Base-by-base conservation (phyloP, 345 rosid genomes). In the Acer saccharum region DNA sequence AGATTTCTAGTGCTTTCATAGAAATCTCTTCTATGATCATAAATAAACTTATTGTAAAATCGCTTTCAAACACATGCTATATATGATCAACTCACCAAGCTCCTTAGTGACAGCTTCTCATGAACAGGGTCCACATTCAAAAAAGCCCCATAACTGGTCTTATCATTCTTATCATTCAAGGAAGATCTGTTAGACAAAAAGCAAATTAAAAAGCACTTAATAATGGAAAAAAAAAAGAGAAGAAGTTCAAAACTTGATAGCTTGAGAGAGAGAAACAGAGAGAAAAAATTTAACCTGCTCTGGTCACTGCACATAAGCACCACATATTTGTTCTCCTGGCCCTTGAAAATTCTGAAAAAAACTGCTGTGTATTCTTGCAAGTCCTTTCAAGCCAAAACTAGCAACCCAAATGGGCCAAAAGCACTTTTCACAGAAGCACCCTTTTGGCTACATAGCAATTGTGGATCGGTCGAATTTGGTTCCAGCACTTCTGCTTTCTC, bases 251-350 rank as follows among this genome's bases (percentile, higher is more conserved):
- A n/a, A n/a, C n/a, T n/a, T n/a, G n/a, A n/a, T n/a, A n/a, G n/a
- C n/a, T n/a, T 32, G 52, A 48, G 11, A 23, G 11, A 23, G 29
- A 44, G 21, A 20, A 6, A 29, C 23, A 65, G 2, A 64, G 44
- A 83, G 41, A 18, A 64, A n/a, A 21, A 57, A 17, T n/a, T 32
- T 9, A 8, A 85, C 88, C 85, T 87, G 92, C 85, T 89, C 65
- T 92, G 97, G 85, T 94, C 98, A 84, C 97, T 89, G 81, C 97
- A 91, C 94, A 93, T 88, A 54, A 87, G 86, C 72, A 89, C 97
- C 43, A 84, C 90, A 71, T 82, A 81, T 70, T 90, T 88, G 48
- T 78, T 6, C 39, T 32, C 58, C 1, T 71, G 58, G 60, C 50
- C 46, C 20, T 1, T 50, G 32, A 65, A 75, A 18, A 75, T 44